Base-by-base conservation (phyloP, 352 stramenopile species). In the Elongisporangium anandrum region DNA sequence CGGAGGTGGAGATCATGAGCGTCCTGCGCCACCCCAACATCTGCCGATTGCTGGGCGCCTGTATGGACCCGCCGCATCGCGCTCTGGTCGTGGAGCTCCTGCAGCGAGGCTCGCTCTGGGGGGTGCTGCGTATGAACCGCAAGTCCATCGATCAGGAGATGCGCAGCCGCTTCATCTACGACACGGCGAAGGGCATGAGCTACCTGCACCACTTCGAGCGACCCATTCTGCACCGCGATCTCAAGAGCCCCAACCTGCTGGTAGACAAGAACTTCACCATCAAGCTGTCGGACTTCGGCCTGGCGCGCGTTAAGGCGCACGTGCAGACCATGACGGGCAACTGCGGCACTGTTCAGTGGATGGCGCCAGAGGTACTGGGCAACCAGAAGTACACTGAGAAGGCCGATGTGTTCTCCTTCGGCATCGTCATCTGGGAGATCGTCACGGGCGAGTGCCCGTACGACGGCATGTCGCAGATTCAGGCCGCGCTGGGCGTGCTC, bases 11-110 rank as follows among this genome's bases (percentile, higher is more conserved):
- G 67, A 87, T 90, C 59, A 90, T 90, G 80, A 87, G 75, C 39
- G 75, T 87, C 19, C 81, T 99, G 69, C 73, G 80, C 17, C 95
- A 99, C 72, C 95, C 96, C 6, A 98, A 98, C 73, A 97, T 99
- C 60, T 98, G 95, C 65, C 74, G 98, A 2, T 90, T 98, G 61
- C 90, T 98, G 63, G 95, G 94, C 21, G 94, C 92, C 26, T 98
- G 92, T 70, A 85, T 98, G 60, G 77, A 96, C n/a, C 88, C 94
- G 24, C 92, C 91, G 2, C 90, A 98, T 68, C 77, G 93, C n/a
- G 92, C 89, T 10, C 92, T 98, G 10, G 79, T 99, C 13, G 97
- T 96, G 13, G 94, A 98, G 69, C 72, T 97, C 3, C 80, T 96
- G 52, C 86, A 87, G 20, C 87, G 94, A 23, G 94, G 94, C 16